A percentile compares a stretch with the other conserved stretches of the same genome.
Evolutionary conservation across 371 early-diverging fungal species (phyloP).

Genomic region (Syncephalis plumigaleata): DNA sequence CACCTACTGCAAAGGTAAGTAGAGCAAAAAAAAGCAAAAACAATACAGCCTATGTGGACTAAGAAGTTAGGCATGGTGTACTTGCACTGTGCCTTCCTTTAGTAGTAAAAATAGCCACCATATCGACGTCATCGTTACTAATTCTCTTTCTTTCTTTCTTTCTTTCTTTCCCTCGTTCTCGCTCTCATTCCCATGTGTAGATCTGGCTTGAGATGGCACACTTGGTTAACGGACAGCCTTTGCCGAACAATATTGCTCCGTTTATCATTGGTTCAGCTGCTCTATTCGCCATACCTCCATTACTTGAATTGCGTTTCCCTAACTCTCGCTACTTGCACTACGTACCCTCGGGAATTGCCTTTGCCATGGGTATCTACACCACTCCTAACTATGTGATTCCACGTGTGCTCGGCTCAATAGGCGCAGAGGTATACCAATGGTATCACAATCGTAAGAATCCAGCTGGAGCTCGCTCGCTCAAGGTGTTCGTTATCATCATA

Average conservation of each 20-base stretch:
- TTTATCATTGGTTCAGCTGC: slow-evolving; percentile 35
- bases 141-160: no score
- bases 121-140: no score
- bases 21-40: no score
- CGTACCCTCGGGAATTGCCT: slow-evolving; percentile 59
- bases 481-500: slow-evolving; percentile 47
- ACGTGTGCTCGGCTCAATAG: slow-evolving; percentile 47
- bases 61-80: no score
- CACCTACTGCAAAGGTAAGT: slow-evolving; percentile 49
- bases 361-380: slow-evolving; percentile 75
- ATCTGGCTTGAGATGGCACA: slow-evolving; percentile 67
- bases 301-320: slow-evolving; percentile 15
- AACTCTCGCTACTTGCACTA: slow-evolving; percentile 16
- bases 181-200: no score
- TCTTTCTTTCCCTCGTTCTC: no score
- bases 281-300: slow-evolving; percentile 33
- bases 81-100: no score
- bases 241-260: slow-evolving; percentile 40
- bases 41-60: no score
- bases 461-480: slow-evolving; percentile 1
- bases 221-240: slow-evolving; percentile 54
- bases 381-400: slow-evolving; percentile 63
- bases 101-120: no score
- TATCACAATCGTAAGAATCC: not conserved
- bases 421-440: slow-evolving; percentile 2